Percentiles rank a stretch among this genome's conserved stretches.
These are phyloP conservation scores for Solanum neorickii DNA, from an alignment of 257 asterid genomes.

Conservation along the genomic window DNA sequence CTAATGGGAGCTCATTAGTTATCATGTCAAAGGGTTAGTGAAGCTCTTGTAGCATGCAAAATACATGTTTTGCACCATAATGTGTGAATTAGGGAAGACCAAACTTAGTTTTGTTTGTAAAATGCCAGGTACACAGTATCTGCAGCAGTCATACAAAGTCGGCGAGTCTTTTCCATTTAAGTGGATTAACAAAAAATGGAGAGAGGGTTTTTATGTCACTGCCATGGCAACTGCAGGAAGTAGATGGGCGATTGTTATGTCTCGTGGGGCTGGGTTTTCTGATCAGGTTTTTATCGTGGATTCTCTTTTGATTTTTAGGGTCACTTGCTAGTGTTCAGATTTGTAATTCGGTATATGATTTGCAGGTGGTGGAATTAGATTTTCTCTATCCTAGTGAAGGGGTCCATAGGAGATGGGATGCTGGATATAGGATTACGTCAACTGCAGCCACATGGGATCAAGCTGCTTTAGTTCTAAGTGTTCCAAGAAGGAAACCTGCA, in stretches of 20 bases:
- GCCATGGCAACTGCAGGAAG: slow-evolving; percentile 62
- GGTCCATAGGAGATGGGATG: slow-evolving; percentile 59
- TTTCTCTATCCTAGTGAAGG: slow-evolving; percentile 69
- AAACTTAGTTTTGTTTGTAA: not conserved
- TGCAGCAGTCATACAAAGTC: slow-evolving; percentile 65
- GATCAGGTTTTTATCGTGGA: slow-evolving; percentile 35
- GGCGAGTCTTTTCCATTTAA: slow-evolving; percentile 64
- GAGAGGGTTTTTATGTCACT: slow-evolving; percentile 56
- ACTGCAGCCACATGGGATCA: slow-evolving; percentile 64
- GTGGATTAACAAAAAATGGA: slow-evolving; percentile 74
- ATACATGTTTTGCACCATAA: not conserved
- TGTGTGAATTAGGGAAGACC: not conserved
- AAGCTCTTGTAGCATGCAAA: not conserved
- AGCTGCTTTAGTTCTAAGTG: slow-evolving; percentile 55
- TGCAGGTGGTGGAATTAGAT: slow-evolving; percentile 63
- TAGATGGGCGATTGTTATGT: slow-evolving; percentile 65
- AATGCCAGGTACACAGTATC: slow-evolving; percentile 41
- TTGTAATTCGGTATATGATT: not conserved
- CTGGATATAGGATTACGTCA: slow-evolving; percentile 53
- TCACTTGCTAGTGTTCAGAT: not conserved
- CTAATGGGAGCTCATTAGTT: slow-evolving; percentile 55
- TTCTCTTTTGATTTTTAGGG: not conserved
- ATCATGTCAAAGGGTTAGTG: slow-evolving; percentile 62
- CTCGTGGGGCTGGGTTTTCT: slow-evolving; percentile 59
- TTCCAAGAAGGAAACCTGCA: slow-evolving; percentile 47